phyloP scores from a whole-genome alignment of 1,139 yeast genomes.

The Candida dubliniensis region DNA sequence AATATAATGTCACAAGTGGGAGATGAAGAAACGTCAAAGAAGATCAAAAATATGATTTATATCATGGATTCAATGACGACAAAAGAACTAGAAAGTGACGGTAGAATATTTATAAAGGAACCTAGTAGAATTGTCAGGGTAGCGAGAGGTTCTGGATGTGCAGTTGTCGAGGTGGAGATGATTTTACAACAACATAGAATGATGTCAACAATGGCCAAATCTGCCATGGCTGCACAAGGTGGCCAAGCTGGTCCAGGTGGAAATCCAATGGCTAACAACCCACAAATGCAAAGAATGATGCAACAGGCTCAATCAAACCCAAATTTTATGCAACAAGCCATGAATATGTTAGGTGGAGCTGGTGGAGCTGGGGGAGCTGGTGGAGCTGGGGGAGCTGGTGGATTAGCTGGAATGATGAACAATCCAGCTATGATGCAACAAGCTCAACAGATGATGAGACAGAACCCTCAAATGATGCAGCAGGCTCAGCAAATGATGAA shows the following conservation, averaged over 20 bases:
- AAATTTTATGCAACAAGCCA: conserved; percentile 55
- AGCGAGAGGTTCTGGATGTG: conserved; percentile 95
- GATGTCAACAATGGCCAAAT: conserved; percentile 92
- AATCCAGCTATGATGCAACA: conserved; percentile 43
- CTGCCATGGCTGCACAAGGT: conserved; percentile 59
- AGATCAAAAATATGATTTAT: conserved; percentile 85
- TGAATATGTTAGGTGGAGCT: conserved; percentile 54
- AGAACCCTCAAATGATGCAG: conserved; percentile 72
- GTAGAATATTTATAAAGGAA: conserved; percentile 72
- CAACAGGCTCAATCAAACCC: conserved; percentile 53
- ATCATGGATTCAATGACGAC: conserved; percentile 97
- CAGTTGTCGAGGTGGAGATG: conserved; percentile 92
- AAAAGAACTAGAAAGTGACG: conserved; percentile 88
- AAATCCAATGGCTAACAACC: conserved; percentile 23
- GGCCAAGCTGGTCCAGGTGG: conserved; percentile 42
- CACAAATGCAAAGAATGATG: conserved; percentile 46
- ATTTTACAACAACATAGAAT: conserved; percentile 87
- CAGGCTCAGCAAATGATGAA: conserved; percentile 56
- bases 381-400: conserved; percentile 59
- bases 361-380: conserved; percentile 57
- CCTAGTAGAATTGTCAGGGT: conserved; percentile 88
- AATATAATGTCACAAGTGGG: conserved; percentile 83
- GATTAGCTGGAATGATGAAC: conserved; percentile 55
- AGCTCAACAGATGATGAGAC: conserved; percentile 63
- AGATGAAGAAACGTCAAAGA: conserved; percentile 83